phyloP scores from a whole-genome alignment of 495 filamentous ascomycete species.

The Oidiodendron maius region DNA sequence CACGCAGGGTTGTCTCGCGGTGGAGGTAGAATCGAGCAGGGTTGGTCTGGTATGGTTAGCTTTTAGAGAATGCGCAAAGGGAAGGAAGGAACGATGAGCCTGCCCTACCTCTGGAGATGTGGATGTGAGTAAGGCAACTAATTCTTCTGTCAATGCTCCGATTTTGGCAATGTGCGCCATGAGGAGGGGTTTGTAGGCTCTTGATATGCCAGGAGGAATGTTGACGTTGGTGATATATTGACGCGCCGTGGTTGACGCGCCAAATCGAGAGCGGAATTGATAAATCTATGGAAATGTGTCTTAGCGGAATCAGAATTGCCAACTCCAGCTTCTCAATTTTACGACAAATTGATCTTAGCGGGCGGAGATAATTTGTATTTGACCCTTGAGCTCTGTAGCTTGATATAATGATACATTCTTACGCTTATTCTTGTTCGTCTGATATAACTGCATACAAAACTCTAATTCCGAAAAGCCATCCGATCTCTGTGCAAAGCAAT shows the following conservation, averaged over 20 bases:
- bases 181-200: neutral
- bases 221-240: neutral
- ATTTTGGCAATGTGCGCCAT: slow-evolving; percentile 47
- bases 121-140: slow-evolving; percentile 37
- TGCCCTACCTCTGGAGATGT: slow-evolving; percentile 20
- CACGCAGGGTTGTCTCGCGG: slow-evolving; percentile 45
- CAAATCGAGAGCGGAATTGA: neutral
- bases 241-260: slow-evolving; percentile 1
- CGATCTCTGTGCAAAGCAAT: too few species aligned
- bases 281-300: neutral
- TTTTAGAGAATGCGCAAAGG: slow-evolving; percentile 4
- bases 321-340: too few species aligned
- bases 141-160: slow-evolving; percentile 45
- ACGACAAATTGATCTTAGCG: too few species aligned
- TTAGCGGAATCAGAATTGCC: neutral
- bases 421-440: too few species aligned
- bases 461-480: too few species aligned
- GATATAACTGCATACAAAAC: too few species aligned
- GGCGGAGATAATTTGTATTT: too few species aligned
- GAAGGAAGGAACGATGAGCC: neutral
- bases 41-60: slow-evolving; percentile 30
- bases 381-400: too few species aligned
- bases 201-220: neutral
- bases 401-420: too few species aligned
- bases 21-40: slow-evolving; percentile 39